A percentile compares a stretch with the other conserved stretches of the same genome.
Evolutionary conservation across 2,329 filamentous ascomycete genomes (phyloP).

Genomic region (Malbranchea zuffiana): DNA sequence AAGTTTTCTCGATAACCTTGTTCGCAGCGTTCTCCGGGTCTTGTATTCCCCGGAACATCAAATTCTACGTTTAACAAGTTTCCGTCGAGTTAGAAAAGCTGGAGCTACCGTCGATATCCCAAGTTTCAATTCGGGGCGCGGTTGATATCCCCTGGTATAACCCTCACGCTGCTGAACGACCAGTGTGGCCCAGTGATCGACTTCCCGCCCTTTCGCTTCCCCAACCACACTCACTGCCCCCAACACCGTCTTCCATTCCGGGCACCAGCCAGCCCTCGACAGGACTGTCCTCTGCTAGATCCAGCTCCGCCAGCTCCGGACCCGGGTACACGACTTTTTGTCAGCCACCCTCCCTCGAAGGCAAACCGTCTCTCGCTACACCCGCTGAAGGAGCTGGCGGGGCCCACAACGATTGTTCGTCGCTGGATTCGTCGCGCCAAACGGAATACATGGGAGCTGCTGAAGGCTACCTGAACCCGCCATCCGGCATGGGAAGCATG

Average conservation of each 20-base stretch:
- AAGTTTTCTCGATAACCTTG: background rate
- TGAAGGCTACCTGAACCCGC: slow-evolving; percentile 34
- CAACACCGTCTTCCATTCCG: slow-evolving; percentile 44
- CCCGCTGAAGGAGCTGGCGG: slow-evolving; percentile 43
- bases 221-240: slow-evolving; percentile 40
- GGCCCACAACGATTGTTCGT: slow-evolving; percentile 22
- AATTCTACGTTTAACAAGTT: slow-evolving; percentile 6
- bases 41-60: background rate
- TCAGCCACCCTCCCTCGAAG: slow-evolving; percentile 33
- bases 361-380: slow-evolving; percentile 63
- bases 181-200: slow-evolving; percentile 61
- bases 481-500: slow-evolving; percentile 49
- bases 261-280: slow-evolving; percentile 57
- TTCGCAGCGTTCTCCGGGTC: background rate
- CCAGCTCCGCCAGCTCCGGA: slow-evolving; percentile 43
- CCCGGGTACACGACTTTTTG: slow-evolving; percentile 47
- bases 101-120: slow-evolving; percentile 81
- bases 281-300: slow-evolving; percentile 31
- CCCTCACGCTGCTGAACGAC: slow-evolving; percentile 53
- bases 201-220: slow-evolving; percentile 60
- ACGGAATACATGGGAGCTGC: slow-evolving; percentile 28
- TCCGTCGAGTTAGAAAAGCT: slow-evolving; percentile 66
- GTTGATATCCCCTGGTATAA: slow-evolving; percentile 61
- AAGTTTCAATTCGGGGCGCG: slow-evolving; percentile 68
- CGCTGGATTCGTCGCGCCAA: slow-evolving; percentile 26